These are phyloP conservation scores for Ambrosiella xylebori DNA, from an alignment of 2,329 filamentous ascomycete genomes.

Conservation along the genomic window DNA sequence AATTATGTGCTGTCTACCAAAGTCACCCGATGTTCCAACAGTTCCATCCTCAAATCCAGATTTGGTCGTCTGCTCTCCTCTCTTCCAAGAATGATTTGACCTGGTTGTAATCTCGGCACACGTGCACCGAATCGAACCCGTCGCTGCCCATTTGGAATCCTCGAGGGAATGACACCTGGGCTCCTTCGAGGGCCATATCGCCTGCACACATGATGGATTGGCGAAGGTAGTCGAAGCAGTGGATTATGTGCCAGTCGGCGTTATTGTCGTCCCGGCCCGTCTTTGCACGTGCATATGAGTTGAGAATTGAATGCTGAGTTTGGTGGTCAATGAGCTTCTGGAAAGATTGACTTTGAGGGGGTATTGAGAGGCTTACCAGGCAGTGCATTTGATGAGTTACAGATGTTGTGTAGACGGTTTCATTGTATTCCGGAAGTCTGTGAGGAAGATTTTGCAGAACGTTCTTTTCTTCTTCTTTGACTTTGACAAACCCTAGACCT, in stretches of 20 bases:
- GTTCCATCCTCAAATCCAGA: conserved; percentile 20
- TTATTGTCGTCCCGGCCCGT: conserved; percentile 12
- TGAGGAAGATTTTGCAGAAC: conserved; percentile 23
- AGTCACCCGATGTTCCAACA: background rate
- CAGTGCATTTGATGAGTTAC: conserved; percentile 30
- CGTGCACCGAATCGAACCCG: conserved; percentile 27
- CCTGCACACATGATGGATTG: conserved; percentile 30
- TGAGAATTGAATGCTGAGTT: conserved; percentile 20
- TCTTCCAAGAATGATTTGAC: conserved; percentile 21
- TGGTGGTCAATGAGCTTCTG: background rate
- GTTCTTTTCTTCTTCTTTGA: conserved; percentile 19
- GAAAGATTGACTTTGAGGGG: background rate
- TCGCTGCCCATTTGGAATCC: conserved; percentile 22
- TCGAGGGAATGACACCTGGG: conserved; percentile 24
- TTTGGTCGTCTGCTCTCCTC: conserved; percentile 20
- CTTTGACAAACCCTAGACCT: conserved; percentile 24
- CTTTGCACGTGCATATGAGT: conserved; percentile 18
- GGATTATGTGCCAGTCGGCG: conserved; percentile 25
- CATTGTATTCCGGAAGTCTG: conserved; percentile 19
- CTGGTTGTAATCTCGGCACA: conserved; percentile 24
- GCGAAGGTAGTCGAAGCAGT: conserved; percentile 32
- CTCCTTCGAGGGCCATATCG: conserved; percentile 28
- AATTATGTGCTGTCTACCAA: background rate
- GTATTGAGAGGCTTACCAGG: conserved; percentile 17
- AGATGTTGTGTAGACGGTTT: conserved; percentile 25